Percentiles rank a stretch among this genome's conserved stretches.
Conservation (phyloP, 805 yeast genomes). For the Saccharomycopsis schoenii region DNA sequence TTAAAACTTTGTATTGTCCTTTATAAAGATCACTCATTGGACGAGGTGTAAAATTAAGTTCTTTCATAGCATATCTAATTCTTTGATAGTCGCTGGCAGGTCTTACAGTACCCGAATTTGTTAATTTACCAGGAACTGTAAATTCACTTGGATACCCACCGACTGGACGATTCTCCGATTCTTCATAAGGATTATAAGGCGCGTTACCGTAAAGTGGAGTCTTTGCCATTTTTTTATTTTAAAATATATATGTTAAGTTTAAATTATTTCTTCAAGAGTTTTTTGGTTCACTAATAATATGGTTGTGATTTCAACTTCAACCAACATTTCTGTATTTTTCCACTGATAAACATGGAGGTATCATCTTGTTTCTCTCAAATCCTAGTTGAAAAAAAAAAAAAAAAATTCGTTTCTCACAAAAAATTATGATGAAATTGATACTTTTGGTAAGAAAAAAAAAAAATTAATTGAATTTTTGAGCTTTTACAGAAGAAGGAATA, state of each 20-base stretch:
- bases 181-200: conserved; percentile 81
- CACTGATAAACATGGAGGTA: no score
- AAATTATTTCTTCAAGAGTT: neutral
- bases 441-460: neutral
- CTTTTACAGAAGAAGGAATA: no score
- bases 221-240: neutral
- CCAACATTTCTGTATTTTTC: no score
- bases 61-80: conserved; percentile 64
- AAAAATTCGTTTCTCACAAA: neutral
- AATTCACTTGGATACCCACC: conserved; percentile 83
- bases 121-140: conserved; percentile 51
- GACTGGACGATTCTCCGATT: conserved; percentile 65
- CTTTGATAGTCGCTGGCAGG: conserved; percentile 58
- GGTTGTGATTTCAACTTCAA: no score
- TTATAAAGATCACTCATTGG: conserved; percentile 68
- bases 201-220: conserved; percentile 32
- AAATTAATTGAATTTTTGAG: neutral
- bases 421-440: neutral
- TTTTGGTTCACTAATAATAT: no score
- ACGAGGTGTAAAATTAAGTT: conserved; percentile 66
- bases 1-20: conserved; percentile 65
- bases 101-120: conserved; percentile 43
- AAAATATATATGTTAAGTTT: neutral
- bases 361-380: no score
- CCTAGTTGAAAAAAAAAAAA: neutral